phyloP scores from a whole-genome alignment of 805 yeast genomes.

The Isabelozyma gotoi region DNA sequence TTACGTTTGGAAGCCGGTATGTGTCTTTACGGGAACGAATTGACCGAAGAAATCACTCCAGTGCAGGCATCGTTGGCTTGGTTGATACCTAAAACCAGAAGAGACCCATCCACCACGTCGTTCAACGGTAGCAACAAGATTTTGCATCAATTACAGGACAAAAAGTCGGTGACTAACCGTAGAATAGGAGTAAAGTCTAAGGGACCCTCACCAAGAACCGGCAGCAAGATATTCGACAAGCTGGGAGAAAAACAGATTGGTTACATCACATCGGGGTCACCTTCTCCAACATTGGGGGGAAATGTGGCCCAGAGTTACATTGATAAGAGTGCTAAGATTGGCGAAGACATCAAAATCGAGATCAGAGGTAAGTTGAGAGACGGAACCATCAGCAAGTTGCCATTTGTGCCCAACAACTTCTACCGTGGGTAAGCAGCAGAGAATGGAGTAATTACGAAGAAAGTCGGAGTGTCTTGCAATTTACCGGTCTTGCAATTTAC shows the following conservation, averaged over 20 bases:
- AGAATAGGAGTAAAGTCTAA: slow-evolving; percentile 75
- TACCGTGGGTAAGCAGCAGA: slow-evolving; percentile 44
- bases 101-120: slow-evolving; percentile 42
- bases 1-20: slow-evolving; percentile 95
- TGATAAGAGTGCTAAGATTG: slow-evolving; percentile 69
- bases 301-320: slow-evolving; percentile 93
- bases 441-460: not conserved
- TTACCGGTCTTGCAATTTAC: too few relatives aligned
- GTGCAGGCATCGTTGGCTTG: slow-evolving; percentile 87
- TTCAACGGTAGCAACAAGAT: slow-evolving; percentile 82
- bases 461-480: too few relatives aligned
- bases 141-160: slow-evolving; percentile 67
- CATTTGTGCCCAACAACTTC: slow-evolving; percentile 76
- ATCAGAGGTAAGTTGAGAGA: slow-evolving; percentile 82
- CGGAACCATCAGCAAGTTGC: slow-evolving; percentile 77
- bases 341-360: slow-evolving; percentile 68
- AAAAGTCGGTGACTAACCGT: slow-evolving; percentile 48
- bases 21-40: slow-evolving; percentile 95
- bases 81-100: slow-evolving; percentile 82
- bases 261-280: slow-evolving; percentile 61
- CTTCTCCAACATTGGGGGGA: slow-evolving; percentile 60
- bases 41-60: slow-evolving; percentile 78
- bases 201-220: slow-evolving; percentile 94
- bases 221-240: slow-evolving; percentile 57
- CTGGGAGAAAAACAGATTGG: slow-evolving; percentile 54